Percentiles rank a stretch among this genome's conserved stretches.
Conservation (phyloP, 768 basidiomycete genomes). For the Amanita phalloides region DNA sequence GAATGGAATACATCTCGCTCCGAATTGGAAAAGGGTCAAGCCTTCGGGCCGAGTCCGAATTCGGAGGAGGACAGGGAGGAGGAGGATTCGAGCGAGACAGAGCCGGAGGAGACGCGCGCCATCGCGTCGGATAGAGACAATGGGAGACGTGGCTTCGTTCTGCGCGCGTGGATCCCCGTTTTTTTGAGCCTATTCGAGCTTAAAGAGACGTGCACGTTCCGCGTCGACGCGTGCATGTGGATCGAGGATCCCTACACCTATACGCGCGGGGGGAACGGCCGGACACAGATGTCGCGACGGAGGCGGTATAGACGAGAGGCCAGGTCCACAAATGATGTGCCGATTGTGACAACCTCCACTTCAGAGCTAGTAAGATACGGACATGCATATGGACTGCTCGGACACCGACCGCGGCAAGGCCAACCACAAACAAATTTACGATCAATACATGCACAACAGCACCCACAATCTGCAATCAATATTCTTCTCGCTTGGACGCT, state of each 20-base stretch:
- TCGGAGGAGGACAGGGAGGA: background rate
- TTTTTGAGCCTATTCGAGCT: background rate
- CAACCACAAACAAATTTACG: no score
- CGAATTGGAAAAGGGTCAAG: background rate
- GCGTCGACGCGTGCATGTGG: constrained; percentile 1
- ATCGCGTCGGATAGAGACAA: background rate
- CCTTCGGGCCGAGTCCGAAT: background rate
- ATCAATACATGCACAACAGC: no score
- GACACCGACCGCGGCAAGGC: no score
- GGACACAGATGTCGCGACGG: no score
- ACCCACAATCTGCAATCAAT: no score
- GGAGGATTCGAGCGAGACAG: background rate
- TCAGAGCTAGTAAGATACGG: no score
- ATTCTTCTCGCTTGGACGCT: background rate
- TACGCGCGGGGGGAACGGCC: background rate
- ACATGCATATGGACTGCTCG: no score
- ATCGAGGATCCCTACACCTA: background rate
- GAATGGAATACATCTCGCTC: background rate
- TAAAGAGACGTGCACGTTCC: constrained; percentile 3
- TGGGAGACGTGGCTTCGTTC: background rate
- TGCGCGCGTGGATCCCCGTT: constrained; percentile 1
- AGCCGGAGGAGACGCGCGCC: no score
- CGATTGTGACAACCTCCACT: no score
- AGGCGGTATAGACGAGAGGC: background rate
- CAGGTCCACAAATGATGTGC: no score